Percentiles rank a stretch among this genome's conserved stretches.
Conservation (phyloP, 2,329 filamentous ascomycete genomes). For the Hypoxylon sp. region DNA sequence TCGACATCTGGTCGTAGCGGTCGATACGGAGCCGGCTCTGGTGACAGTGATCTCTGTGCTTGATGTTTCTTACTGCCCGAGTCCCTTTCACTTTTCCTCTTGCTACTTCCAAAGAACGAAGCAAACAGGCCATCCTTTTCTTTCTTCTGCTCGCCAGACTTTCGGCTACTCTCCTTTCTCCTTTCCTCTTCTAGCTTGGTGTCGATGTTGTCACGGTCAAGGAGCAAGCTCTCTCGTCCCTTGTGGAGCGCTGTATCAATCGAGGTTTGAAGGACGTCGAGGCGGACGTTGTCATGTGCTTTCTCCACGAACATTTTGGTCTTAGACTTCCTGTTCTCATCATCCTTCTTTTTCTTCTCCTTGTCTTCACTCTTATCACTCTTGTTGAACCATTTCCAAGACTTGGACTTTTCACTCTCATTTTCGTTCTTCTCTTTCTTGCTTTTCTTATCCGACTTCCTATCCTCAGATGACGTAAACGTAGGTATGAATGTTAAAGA, state of each 20-base stretch:
- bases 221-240: conserved; percentile 84
- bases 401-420: conserved; percentile 71
- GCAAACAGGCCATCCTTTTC: conserved; percentile 96
- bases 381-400: conserved; percentile 81
- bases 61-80: conserved; percentile 80
- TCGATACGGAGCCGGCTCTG: conserved; percentile 80
- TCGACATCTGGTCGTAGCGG: conserved; percentile 88
- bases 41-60: conserved; percentile 80
- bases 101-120: conserved; percentile 90
- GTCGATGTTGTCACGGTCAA: conserved; percentile 83
- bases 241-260: conserved; percentile 78
- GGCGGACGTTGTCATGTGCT: conserved; percentile 81
- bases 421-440: conserved; percentile 79
- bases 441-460: conserved; percentile 79
- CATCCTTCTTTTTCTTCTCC: conserved; percentile 76
- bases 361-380: conserved; percentile 80
- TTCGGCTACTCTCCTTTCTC: conserved; percentile 83
- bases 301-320: conserved; percentile 70
- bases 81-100: conserved; percentile 88
- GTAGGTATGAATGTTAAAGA: conserved; percentile 86
- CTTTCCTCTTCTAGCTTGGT: conserved; percentile 83
- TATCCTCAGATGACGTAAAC: conserved; percentile 73
- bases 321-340: conserved; percentile 77
- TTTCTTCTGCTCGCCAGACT: conserved; percentile 83
- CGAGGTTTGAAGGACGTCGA: conserved; percentile 89